Conservation (phyloP, 2,329 filamentous ascomycete species). For the Epichloe sp. region DNA sequence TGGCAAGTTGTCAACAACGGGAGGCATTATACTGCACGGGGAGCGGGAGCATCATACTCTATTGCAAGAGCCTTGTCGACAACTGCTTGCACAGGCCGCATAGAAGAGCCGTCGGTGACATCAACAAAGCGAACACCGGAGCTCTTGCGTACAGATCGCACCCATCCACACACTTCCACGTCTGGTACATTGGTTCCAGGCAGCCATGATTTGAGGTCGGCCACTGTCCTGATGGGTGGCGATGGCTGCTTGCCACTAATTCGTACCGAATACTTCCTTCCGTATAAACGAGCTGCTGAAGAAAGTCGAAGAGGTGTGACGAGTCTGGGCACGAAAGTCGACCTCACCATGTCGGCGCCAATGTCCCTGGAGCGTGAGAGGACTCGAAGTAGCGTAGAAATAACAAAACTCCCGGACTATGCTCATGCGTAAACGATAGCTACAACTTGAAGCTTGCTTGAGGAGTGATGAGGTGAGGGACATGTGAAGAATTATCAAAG, state of each 20-base stretch:
- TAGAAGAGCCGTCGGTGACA: slow-evolving; percentile 75
- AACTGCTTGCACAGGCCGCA: slow-evolving; percentile 68
- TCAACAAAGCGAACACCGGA: slow-evolving; percentile 74
- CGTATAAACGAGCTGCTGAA: neutral
- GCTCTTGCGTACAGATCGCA: slow-evolving; percentile 76
- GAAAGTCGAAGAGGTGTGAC: neutral
- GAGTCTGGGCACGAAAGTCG: neutral
- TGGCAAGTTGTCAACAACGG: neutral
- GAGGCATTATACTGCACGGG: slow-evolving; percentile 13
- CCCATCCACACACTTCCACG: slow-evolving; percentile 60
- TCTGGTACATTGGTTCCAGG: slow-evolving; percentile 30
- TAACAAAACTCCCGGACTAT: neutral
- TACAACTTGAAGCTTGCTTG: too few species aligned
- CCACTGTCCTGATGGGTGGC: slow-evolving; percentile 31
- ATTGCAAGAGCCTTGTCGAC: slow-evolving; percentile 57
- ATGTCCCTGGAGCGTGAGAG: neutral
- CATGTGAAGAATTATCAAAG: neutral
- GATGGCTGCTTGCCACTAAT: slow-evolving; percentile 13
- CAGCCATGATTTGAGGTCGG: slow-evolving; percentile 42
- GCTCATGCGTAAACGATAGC: neutral
- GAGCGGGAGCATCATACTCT: slow-evolving; percentile 41
- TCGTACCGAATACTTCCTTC: slow-evolving; percentile 22
- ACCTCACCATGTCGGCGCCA: neutral
- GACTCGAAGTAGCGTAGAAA: neutral
- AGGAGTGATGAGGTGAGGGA: neutral